Base-by-base conservation (phyloP, 441 rosid genomes). In the Bocquillonia castaneifolia region DNA sequence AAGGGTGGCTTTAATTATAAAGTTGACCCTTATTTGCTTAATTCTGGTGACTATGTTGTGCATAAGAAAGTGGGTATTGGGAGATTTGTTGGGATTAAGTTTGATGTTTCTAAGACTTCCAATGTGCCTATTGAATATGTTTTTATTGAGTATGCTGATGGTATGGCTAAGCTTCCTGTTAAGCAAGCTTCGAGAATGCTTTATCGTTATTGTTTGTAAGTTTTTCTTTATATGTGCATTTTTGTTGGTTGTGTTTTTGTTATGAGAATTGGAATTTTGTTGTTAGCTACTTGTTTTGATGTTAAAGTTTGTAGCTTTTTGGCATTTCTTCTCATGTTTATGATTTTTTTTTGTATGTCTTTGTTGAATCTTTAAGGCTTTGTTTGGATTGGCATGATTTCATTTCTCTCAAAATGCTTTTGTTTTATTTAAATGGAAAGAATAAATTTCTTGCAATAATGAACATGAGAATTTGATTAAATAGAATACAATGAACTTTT, bases 151-250 rank as follows among this genome's bases (percentile, higher is more conserved):
- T 92, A 88, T 70, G 91, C 97, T 0, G 97, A 94, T 76, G 97
- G 96, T 44, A 94, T 94, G 94, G 99, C 99, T 40, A 94, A 92
- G 82, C 96, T 94, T 79, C 94, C 97, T n/a, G 86, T 94, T 73
- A 82, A 85, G 76, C 97, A 92, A 82, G 99, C 97, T 68, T 80
- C 88, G 53, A 92, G 92, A 65, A 72, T 90, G 86, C 94, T 94
- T 71, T 94, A 94, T 77, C 91, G 97, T 67, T 94, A 88, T 72
- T 85, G 76, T 84, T 89, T 94, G 97, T 91, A 85, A 37, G 93
- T 74, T 69, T 71, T 71, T 64, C 51, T 50, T 40, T 17, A 32
- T 13, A 17, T 48, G 20, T 36, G 53, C 48, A 12, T 53, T 31
- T 20, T 23, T 67, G 36, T 42, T 64, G 20, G 9, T 28, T 45